Evolutionary conservation across 2,329 filamentous ascomycete genomes (phyloP).

Genomic region (Pyricularia pennisetigena): DNA sequence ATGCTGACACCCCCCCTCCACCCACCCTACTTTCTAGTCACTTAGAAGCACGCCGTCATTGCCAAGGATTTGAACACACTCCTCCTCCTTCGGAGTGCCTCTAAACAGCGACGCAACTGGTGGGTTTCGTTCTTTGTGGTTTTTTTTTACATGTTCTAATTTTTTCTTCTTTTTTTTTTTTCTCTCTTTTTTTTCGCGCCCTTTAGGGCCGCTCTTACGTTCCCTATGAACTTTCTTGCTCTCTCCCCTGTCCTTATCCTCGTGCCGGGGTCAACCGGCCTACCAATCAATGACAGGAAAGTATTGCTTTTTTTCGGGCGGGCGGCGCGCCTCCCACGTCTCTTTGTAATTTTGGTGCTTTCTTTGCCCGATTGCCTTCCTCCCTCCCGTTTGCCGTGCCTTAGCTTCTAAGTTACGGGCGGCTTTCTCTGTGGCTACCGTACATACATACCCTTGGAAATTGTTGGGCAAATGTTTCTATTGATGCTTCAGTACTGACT

Average conservation of each 20-base stretch:
- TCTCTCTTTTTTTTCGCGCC: background rate
- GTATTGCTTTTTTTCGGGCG: background rate
- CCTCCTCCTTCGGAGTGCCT: background rate
- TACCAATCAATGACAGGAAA: background rate
- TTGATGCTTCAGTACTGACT: background rate
- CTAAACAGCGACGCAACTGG: background rate
- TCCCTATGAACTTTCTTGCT: background rate
- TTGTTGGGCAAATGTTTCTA: background rate
- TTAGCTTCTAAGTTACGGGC: background rate
- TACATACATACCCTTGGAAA: background rate
- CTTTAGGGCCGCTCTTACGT: background rate
- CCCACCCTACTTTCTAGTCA: background rate
- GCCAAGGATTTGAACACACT: background rate
- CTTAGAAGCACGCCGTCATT: background rate
- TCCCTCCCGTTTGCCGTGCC: background rate
- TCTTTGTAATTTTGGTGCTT: background rate
- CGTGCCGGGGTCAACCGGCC: background rate
- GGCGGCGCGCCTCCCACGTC: background rate
- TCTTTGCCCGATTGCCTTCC: background rate
- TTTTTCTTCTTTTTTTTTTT: background rate
- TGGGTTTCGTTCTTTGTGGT: background rate
- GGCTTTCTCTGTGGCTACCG: background rate
- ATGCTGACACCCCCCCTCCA: background rate
- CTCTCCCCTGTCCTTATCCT: background rate
- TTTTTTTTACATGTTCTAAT: background rate